Base-by-base conservation (phyloP, 2,329 filamentous ascomycete species). In the Sporothrix schenckii region DNA sequence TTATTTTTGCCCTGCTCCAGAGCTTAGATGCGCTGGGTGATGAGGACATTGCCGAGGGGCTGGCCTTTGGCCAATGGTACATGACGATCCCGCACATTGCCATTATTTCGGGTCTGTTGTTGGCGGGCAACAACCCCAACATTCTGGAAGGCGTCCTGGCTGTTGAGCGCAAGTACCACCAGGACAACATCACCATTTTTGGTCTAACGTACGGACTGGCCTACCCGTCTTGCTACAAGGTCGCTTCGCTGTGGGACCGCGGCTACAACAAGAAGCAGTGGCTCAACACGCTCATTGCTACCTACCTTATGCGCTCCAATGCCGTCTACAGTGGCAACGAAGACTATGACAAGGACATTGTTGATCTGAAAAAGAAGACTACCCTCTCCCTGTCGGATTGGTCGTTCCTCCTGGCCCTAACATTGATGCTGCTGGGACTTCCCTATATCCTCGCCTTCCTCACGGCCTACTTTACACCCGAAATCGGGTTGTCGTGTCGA, bases 61-160 rank as follows among this genome's bases (percentile, higher is more conserved):
- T 74, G 5, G 72, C 73, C 1, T 73, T 75, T 73, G 73, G 74
- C 7, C 71, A 75, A 30, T 76, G 74, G 75, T 75, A 74, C 47
- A 74, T 75, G 75, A 75, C 72, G 1, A 76, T 78, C 11, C 76
- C 76, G 0, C 76, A 78, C 19, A 75, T 76, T 21, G 73, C 76
- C 53, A 76, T 78, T 19, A 54, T 77, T 30, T 75, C 74, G 0
- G 74, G 73, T 56, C 69, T 75, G 52, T 58, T 77, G 34, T 72
- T 77, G 9, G 75, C 77, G 2, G 75, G 76, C 9, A 77, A 77
- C 71, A 77, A 77, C 47, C 76, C 76, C 11, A 76, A 74, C 60
- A 76, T 73, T n/a, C 69, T 78, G 3, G 75, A 77, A 53, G 76
- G 74, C 1, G 71, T 77, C 6, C 71, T 76, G 21, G 75, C 72